Percentiles rank a stretch among this genome's conserved stretches.
phyloP scores from a whole-genome alignment of 176 grass and related monocot species.

The Rhynchospora tenuis region DNA sequence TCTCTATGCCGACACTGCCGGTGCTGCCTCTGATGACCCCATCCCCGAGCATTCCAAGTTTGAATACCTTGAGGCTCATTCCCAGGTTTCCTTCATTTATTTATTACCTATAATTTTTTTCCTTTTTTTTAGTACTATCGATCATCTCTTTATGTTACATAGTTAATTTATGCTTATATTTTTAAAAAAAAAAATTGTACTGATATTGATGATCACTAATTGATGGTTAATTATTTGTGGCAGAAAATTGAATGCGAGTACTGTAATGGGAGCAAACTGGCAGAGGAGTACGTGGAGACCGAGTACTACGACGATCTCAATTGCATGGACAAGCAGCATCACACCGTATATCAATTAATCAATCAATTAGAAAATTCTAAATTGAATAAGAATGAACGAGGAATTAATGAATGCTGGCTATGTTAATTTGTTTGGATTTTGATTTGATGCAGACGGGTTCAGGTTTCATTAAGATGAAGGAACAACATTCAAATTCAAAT shows the following conservation, averaged over 20 bases:
- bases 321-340: slow-evolving; percentile 72
- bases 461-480: slow-evolving; percentile 85
- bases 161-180: no score
- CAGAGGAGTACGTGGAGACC: slow-evolving; percentile 75
- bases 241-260: slow-evolving; percentile 38
- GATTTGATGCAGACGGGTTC: slow-evolving; percentile 55
- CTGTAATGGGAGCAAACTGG: slow-evolving; percentile 34
- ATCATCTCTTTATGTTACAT: no score
- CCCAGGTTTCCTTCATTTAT: not conserved
- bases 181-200: no score
- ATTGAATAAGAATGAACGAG: not conserved
- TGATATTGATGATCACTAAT: slow-evolving; percentile 15
- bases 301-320: slow-evolving; percentile 81
- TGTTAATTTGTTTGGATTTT: not conserved
- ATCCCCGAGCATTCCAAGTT: slow-evolving; percentile 64
- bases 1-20: not conserved
- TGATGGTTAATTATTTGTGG: not conserved
- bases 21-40: not conserved
- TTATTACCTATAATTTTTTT: no score
- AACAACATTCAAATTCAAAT: slow-evolving; percentile 11
- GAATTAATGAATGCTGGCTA: not conserved
- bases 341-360: slow-evolving; percentile 37
- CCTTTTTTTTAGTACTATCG: no score
- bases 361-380: not conserved
- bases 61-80: slow-evolving; percentile 48